Evolutionary conservation across 371 early-diverging fungal species (phyloP), one percentile per base, ranked within the genome.

Genomic region (Coemansia sp.): DNA sequence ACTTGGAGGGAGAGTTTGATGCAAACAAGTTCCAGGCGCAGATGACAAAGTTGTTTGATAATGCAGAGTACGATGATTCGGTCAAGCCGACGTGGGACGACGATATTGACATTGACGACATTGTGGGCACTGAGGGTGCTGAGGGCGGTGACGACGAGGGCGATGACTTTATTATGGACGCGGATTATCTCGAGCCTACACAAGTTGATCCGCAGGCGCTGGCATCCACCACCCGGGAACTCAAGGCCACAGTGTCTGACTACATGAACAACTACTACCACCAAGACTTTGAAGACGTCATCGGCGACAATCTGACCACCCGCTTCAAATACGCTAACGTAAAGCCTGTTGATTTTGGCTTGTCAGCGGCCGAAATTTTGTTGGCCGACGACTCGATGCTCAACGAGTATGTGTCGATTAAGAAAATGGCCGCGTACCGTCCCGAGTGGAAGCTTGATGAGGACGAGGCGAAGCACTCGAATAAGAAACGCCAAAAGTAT

Each of bases 251-350:
- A 62, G 83, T 80, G 4, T 69, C 72, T 4, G 83, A 81, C 40
- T 88, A 91, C 66, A 71, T 94, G 83, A 95, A 95, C 47, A 93
- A 98, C 62, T 90, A 90, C 78, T 92, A 95, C 78, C 86, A 91
- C 48, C 83, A 97, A n/a, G 90, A 93, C 77, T 93, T 92, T 74
- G 96, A 97, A 78, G 97, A 96, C 76, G 87, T 94, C 69, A 86
- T 94, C 75, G 60, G 65, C 65, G 95, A 90, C 31, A 95, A 90
- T 69, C 48, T 91, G 18, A 90, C 91, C 4, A 92, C 92, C 0
- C 84, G 95, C 51, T 98, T 95, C 85, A 94, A 93, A 76, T 98
- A 98, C 83, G 78, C 84, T 39, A 84, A 90, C 76, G 92, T 92
- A 13, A 84, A 87, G 63, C 68, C 89, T 0, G 87, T 89, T 6